Percentiles rank a stretch among this genome's conserved stretches.
phyloP scores from a whole-genome alignment of 371 early-diverging fungal genomes.

The Amoeboaphelidium protococcarum region DNA sequence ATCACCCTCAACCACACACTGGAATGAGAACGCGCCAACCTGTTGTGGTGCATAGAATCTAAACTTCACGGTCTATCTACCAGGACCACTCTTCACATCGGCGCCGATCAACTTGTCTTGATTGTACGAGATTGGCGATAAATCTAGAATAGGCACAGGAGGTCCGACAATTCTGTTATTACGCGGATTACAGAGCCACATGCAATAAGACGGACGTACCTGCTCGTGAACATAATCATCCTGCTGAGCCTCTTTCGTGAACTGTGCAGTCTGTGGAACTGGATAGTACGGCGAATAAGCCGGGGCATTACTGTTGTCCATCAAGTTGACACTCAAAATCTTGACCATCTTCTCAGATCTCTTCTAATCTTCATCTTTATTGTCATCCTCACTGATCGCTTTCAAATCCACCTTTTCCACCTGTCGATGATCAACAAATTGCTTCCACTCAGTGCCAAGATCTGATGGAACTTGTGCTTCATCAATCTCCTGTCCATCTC shows the following conservation, averaged over 20 bases:
- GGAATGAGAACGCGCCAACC: constrained; percentile 52
- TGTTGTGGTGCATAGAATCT: constrained; percentile 85
- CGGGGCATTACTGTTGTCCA: neutral
- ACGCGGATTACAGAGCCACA: constrained; percentile 30
- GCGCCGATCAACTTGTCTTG: neutral
- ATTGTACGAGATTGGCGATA: constrained; percentile 30
- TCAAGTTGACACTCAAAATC: neutral
- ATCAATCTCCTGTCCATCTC: neutral
- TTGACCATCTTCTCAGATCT: neutral
- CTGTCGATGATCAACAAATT: no score
- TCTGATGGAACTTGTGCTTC: neutral
- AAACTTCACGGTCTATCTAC: constrained; percentile 20
- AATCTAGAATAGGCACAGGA: no score
- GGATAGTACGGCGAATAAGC: neutral
- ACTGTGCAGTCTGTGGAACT: no score
- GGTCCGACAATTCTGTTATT: constrained; percentile 50
- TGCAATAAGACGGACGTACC: neutral
- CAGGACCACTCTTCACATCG: no score
- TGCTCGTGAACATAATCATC: neutral
- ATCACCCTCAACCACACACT: constrained; percentile 61
- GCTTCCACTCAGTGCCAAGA: no score
- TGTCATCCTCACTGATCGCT: neutral
- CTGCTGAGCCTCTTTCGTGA: neutral
- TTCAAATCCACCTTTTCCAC: neutral
- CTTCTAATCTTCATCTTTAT: neutral